phyloP scores from a whole-genome alignment of 2,329 filamentous ascomycete genomes.

The Colletotrichum navitas region DNA sequence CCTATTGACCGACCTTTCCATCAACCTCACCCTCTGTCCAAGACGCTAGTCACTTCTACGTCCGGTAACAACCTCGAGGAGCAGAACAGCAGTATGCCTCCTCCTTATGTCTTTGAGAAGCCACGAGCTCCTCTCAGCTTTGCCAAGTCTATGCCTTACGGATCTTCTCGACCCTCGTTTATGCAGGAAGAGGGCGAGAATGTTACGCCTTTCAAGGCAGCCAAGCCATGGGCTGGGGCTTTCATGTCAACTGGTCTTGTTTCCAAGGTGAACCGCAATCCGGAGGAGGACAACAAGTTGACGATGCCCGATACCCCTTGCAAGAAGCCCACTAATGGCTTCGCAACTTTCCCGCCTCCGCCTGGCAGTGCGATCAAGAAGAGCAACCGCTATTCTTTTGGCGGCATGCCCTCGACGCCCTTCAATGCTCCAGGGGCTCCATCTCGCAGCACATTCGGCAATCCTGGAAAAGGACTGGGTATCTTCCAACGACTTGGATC shows the following conservation, averaged over 20 bases:
- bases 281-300: constrained; percentile 74
- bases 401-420: constrained; percentile 80
- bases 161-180: constrained; percentile 53
- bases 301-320: constrained; percentile 95
- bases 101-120: constrained; percentile 68
- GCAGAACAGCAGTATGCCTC: constrained; percentile 62
- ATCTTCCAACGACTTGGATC: constrained; percentile 72
- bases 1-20: constrained; percentile 59
- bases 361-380: constrained; percentile 72
- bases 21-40: constrained; percentile 85
- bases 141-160: constrained; percentile 81
- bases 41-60: constrained; percentile 87
- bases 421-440: constrained; percentile 72
- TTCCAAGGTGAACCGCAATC: constrained; percentile 91
- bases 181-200: constrained; percentile 40
- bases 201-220: constrained; percentile 71
- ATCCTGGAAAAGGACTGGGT: constrained; percentile 71
- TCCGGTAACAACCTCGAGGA: constrained; percentile 83
- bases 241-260: constrained; percentile 96
- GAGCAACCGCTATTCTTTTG: constrained; percentile 80
- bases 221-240: constrained; percentile 82
- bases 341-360: constrained; percentile 74
- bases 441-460: constrained; percentile 62
- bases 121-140: constrained; percentile 68
- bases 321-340: constrained; percentile 82